A percentile compares a stretch with the other conserved stretches of the same genome.
Evolutionary conservation across 495 filamentous ascomycete species (phyloP).

Genomic region (Aspergillus steynii): DNA sequence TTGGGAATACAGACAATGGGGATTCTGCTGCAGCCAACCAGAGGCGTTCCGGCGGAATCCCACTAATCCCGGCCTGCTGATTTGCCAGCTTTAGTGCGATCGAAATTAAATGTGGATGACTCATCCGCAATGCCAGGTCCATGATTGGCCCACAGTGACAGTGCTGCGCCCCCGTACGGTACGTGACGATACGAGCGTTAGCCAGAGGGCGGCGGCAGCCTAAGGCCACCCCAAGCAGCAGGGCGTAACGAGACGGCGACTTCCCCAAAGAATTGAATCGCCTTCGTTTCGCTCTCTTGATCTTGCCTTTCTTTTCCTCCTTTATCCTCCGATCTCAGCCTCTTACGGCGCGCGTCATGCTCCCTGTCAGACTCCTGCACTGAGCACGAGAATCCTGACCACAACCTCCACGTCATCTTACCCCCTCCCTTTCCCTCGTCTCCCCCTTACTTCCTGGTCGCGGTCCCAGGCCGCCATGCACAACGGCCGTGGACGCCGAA

Average conservation of each 20-base stretch:
- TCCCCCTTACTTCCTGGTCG: conserved; percentile 1
- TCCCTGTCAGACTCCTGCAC: not conserved
- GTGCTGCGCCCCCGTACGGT: not conserved
- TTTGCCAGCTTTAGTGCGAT: not conserved
- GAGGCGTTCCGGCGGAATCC: too few relatives aligned
- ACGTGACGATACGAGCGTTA: too few relatives aligned
- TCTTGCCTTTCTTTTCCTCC: not conserved
- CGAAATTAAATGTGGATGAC: too few relatives aligned
- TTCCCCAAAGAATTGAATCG: too few relatives aligned
- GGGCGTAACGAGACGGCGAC: too few relatives aligned
- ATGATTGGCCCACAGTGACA: not conserved
- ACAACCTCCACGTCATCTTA: conserved; percentile 1
- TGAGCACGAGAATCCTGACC: not conserved
- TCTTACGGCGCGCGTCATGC: not conserved
- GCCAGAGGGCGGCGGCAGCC: too few relatives aligned
- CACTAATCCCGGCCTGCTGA: not conserved
- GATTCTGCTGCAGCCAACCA: not conserved
- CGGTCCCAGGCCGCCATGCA: conserved; percentile 14
- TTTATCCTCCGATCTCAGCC: not conserved
- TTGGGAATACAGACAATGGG: not conserved
- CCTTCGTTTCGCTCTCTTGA: too few relatives aligned
- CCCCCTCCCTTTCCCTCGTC: not conserved
- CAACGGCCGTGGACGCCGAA: conserved; percentile 22
- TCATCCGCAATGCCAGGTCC: too few relatives aligned
- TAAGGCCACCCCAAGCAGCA: too few relatives aligned